Evolutionary conservation across 495 filamentous ascomycete genomes (phyloP).

Genomic region (Chaetomium fimeti): DNA sequence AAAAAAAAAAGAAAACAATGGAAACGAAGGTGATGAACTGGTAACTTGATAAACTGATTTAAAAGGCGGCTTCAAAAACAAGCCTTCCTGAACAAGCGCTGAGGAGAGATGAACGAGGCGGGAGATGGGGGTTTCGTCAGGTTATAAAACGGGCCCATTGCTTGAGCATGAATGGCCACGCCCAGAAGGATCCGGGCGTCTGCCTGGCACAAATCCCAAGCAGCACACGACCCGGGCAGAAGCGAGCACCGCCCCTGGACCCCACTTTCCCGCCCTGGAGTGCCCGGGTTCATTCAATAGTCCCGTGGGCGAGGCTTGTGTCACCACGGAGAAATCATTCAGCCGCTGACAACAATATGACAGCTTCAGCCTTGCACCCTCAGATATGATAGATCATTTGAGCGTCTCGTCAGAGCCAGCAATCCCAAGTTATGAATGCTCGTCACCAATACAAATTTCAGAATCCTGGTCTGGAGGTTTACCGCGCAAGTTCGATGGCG

Average conservation of each 20-base stretch:
- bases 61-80: not conserved
- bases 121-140: not conserved
- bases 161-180: not conserved
- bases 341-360: not conserved
- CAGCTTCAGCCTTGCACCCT: not conserved
- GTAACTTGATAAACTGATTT: not conserved
- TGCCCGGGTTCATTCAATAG: not conserved
- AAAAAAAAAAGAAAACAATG: not conserved
- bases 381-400: not conserved
- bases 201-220: slow-evolving; percentile 10
- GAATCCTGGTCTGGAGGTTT: too few relatives aligned
- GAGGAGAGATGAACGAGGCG: not conserved
- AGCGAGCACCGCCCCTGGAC: not conserved
- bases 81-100: not conserved
- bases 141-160: slow-evolving; percentile 2
- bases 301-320: not conserved
- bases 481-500: not conserved
- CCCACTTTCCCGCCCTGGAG: not conserved
- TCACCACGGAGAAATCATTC: not conserved
- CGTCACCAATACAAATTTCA: not conserved
- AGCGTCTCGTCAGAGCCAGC: not conserved
- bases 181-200: not conserved
- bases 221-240: slow-evolving; percentile 3
- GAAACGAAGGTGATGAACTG: not conserved
- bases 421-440: not conserved